Percentiles rank a stretch among this genome's conserved stretches.
These are phyloP conservation scores for Cladosporium sp. DNA, from an alignment of 2,329 filamentous ascomycete species.

Conservation along the genomic window DNA sequence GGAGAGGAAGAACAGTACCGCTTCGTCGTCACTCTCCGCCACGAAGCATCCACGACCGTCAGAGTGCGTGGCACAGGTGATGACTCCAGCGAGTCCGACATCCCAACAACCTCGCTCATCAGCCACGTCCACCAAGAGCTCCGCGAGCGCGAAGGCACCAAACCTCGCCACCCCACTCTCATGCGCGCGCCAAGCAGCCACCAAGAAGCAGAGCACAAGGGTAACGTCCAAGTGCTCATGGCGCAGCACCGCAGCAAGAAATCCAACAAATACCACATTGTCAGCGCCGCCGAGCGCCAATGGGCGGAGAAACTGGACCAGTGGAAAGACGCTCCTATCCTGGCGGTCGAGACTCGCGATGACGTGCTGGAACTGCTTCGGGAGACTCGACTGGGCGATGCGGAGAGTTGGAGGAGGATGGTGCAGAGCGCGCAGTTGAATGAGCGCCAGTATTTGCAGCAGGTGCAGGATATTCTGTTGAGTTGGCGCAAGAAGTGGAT, in stretches of 20 bases:
- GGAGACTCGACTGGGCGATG: conserved; percentile 69
- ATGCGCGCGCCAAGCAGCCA: conserved; percentile 34
- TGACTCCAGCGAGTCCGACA: conserved; percentile 60
- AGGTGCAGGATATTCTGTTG: conserved; percentile 72
- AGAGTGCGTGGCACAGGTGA: conserved; percentile 54
- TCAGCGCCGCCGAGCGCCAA: conserved; percentile 64
- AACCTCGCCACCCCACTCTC: conserved; percentile 34
- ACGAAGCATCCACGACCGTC: conserved; percentile 52
- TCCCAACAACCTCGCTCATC: conserved; percentile 68
- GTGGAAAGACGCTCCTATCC: conserved; percentile 72
- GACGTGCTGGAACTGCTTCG: conserved; percentile 72
- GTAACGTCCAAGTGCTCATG: conserved; percentile 79
- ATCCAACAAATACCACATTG: conserved; percentile 78
- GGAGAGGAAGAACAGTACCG: conserved; percentile 44
- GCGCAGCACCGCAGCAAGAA: conserved; percentile 84
- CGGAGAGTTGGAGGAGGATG: conserved; percentile 76
- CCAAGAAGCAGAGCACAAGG: conserved; percentile 40
- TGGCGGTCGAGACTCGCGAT: conserved; percentile 84
- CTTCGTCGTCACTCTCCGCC: conserved; percentile 87
- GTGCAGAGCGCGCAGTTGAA: conserved; percentile 72
- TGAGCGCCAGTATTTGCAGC: conserved; percentile 75
- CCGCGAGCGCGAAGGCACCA: conserved; percentile 63
- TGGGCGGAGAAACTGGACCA: conserved; percentile 61
- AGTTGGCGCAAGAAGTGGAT: conserved; percentile 56
- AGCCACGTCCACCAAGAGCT: conserved; percentile 76